These are phyloP conservation scores for Biscogniauxia sp. DNA, from an alignment of 2,329 filamentous ascomycete genomes.

Conservation along the genomic window DNA sequence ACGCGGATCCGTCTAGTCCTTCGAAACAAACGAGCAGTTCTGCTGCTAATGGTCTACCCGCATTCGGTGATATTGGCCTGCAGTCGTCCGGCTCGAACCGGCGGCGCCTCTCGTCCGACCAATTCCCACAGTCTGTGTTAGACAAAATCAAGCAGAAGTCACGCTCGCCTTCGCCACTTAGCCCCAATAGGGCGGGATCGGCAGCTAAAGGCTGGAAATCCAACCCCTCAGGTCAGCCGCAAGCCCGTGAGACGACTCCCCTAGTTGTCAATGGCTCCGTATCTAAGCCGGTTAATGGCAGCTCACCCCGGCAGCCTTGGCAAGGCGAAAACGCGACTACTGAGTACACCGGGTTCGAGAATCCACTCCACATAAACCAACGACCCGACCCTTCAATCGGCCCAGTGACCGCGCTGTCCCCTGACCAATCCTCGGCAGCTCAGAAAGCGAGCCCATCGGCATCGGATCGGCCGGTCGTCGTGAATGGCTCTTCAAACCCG, in stretches of 20 bases:
- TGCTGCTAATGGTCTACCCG: conserved; percentile 37
- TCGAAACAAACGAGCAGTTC: conserved; percentile 25
- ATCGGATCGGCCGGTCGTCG: conserved; percentile 49
- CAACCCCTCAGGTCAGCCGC: conserved; percentile 38
- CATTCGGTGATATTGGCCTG: conserved; percentile 47
- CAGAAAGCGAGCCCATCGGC: conserved; percentile 26
- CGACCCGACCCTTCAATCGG: conserved; percentile 23
- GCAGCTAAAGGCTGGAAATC: conserved; percentile 40
- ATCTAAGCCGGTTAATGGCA: conserved; percentile 28
- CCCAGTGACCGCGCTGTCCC: conserved; percentile 20
- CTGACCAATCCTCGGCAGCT: conserved; percentile 18
- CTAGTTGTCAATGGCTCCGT: conserved; percentile 43
- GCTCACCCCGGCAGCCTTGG: conserved; percentile 28
- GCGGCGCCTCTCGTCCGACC: conserved; percentile 51
- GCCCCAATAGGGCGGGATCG: conserved; percentile 47
- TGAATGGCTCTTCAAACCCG: conserved; percentile 32
- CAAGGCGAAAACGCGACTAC: conserved; percentile 26
- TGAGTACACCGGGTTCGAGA: conserved; percentile 35
- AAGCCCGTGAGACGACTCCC: conserved; percentile 35
- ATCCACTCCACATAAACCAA: conserved; percentile 38
- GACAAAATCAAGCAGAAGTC: conserved; percentile 54
- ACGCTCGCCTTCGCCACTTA: conserved; percentile 55
- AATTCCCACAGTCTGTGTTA: conserved; percentile 52
- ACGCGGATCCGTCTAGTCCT: conserved; percentile 32
- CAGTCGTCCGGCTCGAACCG: conserved; percentile 37